Percentiles rank a stretch among this genome's conserved stretches.
These are phyloP conservation scores for Diaporthe nobilis DNA, from an alignment of 2,329 filamentous ascomycete species.

Conservation along the genomic window DNA sequence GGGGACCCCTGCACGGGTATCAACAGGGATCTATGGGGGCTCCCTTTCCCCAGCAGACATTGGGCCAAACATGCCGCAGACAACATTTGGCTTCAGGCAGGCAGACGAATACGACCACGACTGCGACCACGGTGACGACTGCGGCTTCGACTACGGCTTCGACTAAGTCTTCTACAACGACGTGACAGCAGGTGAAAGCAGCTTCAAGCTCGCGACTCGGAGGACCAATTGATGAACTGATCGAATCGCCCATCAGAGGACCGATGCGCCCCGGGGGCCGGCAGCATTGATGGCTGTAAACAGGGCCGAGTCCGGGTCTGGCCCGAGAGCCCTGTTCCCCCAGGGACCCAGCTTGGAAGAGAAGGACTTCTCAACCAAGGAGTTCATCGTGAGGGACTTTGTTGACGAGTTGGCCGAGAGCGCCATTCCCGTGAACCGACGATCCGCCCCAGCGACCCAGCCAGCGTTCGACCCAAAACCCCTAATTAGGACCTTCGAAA, in stretches of 20 bases:
- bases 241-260: slow-evolving; percentile 32
- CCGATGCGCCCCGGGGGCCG: slow-evolving; percentile 56
- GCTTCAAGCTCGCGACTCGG: not conserved
- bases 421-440: slow-evolving; percentile 83
- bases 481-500: slow-evolving; percentile 94
- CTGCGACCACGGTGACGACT: not conserved
- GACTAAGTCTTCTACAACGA: not conserved
- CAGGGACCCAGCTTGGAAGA: slow-evolving; percentile 87
- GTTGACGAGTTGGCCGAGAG: slow-evolving; percentile 92
- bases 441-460: slow-evolving; percentile 76
- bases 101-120: slow-evolving; percentile 6
- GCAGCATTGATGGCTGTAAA: slow-evolving; percentile 50
- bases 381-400: slow-evolving; percentile 99
- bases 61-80: slow-evolving; percentile 10
- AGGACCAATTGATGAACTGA: slow-evolving; percentile 23
- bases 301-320: slow-evolving; percentile 54
- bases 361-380: slow-evolving; percentile 88
- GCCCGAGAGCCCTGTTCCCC: slow-evolving; percentile 79
- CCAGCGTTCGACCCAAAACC: slow-evolving; percentile 91
- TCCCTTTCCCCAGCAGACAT: slow-evolving; percentile 24
- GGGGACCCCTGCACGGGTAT: slow-evolving; percentile 5
- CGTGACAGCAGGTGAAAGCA: not conserved
- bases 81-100: slow-evolving; percentile 8
- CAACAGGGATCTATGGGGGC: slow-evolving; percentile 16
- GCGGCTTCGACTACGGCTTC: not conserved